Percentiles rank a stretch among this genome's conserved stretches.
Conservation (phyloP, 495 filamentous ascomycete species). For the Penicillium coffeae region DNA sequence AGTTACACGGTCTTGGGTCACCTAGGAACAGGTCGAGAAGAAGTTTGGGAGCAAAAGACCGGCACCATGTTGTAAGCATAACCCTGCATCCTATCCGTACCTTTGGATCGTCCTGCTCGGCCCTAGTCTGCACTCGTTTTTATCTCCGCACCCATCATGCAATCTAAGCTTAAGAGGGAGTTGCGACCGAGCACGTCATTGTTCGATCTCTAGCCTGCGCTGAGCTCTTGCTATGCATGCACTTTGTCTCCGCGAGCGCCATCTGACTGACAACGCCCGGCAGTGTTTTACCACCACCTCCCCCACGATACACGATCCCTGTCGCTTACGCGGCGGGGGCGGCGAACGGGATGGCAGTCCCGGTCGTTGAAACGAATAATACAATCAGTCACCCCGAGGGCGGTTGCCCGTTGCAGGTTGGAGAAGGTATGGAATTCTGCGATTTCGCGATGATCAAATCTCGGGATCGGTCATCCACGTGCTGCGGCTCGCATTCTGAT, state of each 20-base stretch:
- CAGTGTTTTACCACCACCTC: constrained; percentile 80
- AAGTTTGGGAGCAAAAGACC: not conserved
- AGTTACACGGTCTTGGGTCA: not conserved
- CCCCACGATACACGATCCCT: constrained; percentile 73
- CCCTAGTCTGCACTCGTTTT: not conserved
- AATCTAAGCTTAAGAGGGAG: not conserved
- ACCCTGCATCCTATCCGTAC: not conserved
- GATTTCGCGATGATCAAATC: not conserved
- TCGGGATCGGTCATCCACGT: not conserved
- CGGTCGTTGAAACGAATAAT: constrained; percentile 90
- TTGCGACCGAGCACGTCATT: not conserved
- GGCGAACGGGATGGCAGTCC: constrained; percentile 57
- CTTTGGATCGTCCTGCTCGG: not conserved
- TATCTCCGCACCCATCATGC: not conserved
- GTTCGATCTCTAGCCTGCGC: not conserved
- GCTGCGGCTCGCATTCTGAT: constrained; percentile 11
- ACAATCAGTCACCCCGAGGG: constrained; percentile 73
- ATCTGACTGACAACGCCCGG: constrained; percentile 13
- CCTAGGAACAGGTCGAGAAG: not conserved
- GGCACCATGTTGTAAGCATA: constrained; percentile 37
- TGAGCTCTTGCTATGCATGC: no score
- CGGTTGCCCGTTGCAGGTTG: constrained; percentile 71
- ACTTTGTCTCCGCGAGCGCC: not conserved
- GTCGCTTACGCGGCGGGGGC: constrained; percentile 62
- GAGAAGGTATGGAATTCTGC: constrained; percentile 65